Percentiles rank a stretch among this genome's conserved stretches.
Conservation (phyloP, 208 protist genomes). For the Leishmania guyanensis region DNA sequence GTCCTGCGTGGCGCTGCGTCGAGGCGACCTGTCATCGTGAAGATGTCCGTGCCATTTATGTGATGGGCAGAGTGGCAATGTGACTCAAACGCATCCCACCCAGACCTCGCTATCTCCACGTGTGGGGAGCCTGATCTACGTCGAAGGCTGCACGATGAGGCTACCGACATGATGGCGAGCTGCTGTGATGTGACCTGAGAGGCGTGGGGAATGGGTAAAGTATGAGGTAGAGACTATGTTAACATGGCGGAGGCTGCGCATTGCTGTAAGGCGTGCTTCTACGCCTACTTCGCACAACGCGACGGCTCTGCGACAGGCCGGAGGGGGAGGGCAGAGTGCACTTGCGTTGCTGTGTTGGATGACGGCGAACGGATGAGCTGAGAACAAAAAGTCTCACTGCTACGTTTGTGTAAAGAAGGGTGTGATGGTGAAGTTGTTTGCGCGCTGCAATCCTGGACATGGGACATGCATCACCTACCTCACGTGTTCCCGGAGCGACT, state of each 20-base stretch:
- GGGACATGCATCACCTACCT: not conserved
- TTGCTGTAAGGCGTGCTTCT: not conserved
- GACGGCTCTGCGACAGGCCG: not conserved
- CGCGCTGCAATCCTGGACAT: not conserved
- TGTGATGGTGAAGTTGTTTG: not conserved
- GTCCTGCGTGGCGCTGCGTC: not conserved
- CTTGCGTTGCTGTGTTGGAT: not conserved
- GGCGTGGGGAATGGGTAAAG: not conserved
- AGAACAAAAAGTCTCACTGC: not conserved
- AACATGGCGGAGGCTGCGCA: not conserved
- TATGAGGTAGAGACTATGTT: not conserved
- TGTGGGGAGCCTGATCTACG: not conserved
- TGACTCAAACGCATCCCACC: not conserved
- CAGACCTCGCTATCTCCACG: not conserved
- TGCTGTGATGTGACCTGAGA: not conserved
- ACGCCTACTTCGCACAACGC: not conserved
- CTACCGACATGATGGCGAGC: not conserved
- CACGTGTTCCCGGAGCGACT: not conserved
- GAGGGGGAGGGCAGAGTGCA: not conserved
- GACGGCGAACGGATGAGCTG: not conserved
- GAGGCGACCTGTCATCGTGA: not conserved
- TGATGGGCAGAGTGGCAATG: not conserved
- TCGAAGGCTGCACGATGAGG: not conserved
- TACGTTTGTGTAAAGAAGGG: not conserved
- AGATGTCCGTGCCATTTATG: not conserved